Evolutionary conservation across 371 early-diverging fungal species (phyloP).

Genomic region (Syncephalastrum racemosum): DNA sequence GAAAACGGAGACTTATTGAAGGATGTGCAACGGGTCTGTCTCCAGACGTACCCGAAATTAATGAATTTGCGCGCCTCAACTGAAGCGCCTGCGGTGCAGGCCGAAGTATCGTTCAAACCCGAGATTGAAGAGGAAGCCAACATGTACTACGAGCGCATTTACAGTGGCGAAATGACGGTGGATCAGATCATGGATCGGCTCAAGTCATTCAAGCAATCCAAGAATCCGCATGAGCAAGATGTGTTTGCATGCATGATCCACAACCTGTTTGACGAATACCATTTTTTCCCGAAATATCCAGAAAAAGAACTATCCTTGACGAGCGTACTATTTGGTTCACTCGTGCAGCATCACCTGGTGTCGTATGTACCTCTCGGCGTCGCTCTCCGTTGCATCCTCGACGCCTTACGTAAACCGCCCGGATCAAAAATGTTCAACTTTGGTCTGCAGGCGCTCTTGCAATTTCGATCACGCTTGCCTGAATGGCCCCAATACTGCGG

Average conservation of each 20-base stretch:
- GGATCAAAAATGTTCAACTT: conserved; percentile 88
- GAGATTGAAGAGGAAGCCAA: conserved; percentile 85
- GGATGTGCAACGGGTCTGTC: conserved; percentile 58
- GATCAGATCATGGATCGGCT: conserved; percentile 73
- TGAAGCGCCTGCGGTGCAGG: conserved; percentile 26
- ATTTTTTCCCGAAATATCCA: conserved; percentile 91
- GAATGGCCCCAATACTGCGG: conserved; percentile 92
- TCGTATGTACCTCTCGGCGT: conserved; percentile 75
- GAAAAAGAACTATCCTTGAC: conserved; percentile 89
- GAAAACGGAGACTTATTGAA: conserved; percentile 61
- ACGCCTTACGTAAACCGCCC: conserved; percentile 78
- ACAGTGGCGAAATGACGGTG: conserved; percentile 73
- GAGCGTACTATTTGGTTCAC: conserved; percentile 83
- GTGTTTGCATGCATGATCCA: conserved; percentile 84
- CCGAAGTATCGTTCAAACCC: conserved; percentile 42
- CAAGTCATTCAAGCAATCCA: conserved; percentile 68
- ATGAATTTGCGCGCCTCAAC: conserved; percentile 38
- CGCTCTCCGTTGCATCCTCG: conserved; percentile 85
- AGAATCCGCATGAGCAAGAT: conserved; percentile 72
- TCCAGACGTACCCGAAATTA: conserved; percentile 65
- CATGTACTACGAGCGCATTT: conserved; percentile 75
- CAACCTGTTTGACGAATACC: conserved; percentile 93
- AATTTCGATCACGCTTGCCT: conserved; percentile 80
- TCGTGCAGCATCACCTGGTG: conserved; percentile 86
- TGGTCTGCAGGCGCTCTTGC: conserved; percentile 82